Conservation (phyloP, 768 basidiomycete species). For the Scleroderma citrinum region DNA sequence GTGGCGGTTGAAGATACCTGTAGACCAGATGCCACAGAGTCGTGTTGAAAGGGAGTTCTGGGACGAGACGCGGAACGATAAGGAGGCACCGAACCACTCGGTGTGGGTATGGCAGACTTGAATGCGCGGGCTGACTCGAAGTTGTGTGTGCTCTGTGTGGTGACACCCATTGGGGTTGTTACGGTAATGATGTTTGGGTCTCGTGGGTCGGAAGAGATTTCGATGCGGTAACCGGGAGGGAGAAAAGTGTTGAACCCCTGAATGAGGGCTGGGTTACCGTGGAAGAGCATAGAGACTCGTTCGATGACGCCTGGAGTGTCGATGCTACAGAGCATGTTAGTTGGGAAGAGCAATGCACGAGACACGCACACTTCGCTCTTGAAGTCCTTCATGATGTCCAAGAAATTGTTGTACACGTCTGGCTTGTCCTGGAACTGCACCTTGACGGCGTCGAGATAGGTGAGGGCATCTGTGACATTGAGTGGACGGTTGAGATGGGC, state of each 20-base stretch:
- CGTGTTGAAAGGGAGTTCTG: conserved; percentile 48
- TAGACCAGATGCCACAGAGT: conserved; percentile 41
- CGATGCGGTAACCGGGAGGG: conserved; percentile 91
- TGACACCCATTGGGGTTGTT: conserved; percentile 71
- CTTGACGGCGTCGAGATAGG: conserved; percentile 93
- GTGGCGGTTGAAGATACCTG: conserved; percentile 42
- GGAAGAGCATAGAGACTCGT: conserved; percentile 88
- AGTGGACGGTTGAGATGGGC: conserved; percentile 52
- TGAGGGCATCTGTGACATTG: conserved; percentile 90
- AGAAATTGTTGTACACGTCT: conserved; percentile 89
- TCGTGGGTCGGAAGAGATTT: conserved; percentile 64
- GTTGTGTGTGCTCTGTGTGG: conserved; percentile 55
- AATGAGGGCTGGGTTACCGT: conserved; percentile 84
- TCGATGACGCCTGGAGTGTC: conserved; percentile 97
- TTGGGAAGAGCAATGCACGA: not conserved
- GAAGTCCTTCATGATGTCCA: conserved; percentile 99
- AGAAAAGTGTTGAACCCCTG: conserved; percentile 98
- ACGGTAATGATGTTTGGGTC: conserved; percentile 74
- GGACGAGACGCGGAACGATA: conserved; percentile 39
- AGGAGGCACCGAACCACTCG: conserved; percentile 28
- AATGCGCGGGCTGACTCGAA: conserved; percentile 26
- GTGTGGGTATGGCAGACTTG: conserved; percentile 18
- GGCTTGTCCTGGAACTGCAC: conserved; percentile 84
- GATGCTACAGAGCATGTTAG: conserved; percentile 51
- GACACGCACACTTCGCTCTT: conserved; percentile 83